A percentile compares a stretch with the other conserved stretches of the same genome.
These are phyloP conservation scores for Acacia concinna DNA, from an alignment of 331 rosid genomes.

Conservation along the genomic window DNA sequence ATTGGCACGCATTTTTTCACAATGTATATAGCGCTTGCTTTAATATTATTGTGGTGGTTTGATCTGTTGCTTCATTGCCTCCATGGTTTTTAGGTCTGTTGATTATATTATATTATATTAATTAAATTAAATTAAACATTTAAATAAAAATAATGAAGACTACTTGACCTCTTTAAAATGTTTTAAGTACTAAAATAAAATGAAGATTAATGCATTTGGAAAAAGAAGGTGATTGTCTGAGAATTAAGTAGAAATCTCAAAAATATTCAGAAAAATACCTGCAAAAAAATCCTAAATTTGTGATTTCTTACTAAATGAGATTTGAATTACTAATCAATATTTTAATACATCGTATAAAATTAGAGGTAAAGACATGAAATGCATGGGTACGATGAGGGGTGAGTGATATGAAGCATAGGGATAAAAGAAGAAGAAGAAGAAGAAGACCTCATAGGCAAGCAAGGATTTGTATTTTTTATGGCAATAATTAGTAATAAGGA, in stretches of 20 bases:
- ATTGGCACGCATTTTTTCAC: not conserved
- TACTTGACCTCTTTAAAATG: constrained; percentile 6
- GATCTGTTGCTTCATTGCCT: not conserved
- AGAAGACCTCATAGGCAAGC: constrained; percentile 44
- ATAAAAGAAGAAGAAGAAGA: too few species aligned
- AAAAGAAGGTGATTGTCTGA: not conserved
- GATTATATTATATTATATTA: not conserved
- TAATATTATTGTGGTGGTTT: not conserved
- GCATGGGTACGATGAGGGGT: not conserved
- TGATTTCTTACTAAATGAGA: too few species aligned
- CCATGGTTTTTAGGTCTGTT: not conserved
- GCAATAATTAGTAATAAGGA: not conserved
- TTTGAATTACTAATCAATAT: too few species aligned
- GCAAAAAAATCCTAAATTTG: too few species aligned
- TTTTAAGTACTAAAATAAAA: not conserved
- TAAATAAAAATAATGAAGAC: not conserved
- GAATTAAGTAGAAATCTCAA: too few species aligned
- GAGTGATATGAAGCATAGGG: constrained; percentile 22
- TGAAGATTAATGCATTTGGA: not conserved
- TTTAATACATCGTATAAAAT: too few species aligned
- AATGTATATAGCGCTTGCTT: not conserved
- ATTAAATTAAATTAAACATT: not conserved
- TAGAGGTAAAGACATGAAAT: too few species aligned
- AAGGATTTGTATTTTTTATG: constrained; percentile 42
- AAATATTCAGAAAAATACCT: too few species aligned